Evolutionary conservation across 1,284 basidiomycete genomes (phyloP).

Genomic region (Moniliella sp.): DNA sequence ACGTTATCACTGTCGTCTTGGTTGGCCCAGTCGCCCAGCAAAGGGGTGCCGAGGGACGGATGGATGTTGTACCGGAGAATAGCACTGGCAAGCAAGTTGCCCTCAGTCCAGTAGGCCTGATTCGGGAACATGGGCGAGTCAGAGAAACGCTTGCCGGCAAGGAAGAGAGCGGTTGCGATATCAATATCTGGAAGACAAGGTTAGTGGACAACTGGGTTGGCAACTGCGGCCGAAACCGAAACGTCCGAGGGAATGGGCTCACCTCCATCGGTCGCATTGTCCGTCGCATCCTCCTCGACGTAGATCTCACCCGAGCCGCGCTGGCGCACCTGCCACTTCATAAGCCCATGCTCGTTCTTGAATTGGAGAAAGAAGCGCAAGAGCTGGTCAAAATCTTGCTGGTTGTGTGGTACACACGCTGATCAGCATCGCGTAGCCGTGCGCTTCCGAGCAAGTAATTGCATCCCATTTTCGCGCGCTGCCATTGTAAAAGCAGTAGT

Average conservation of each 20-base stretch:
- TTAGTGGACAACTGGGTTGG: neutral
- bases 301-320: conserved; percentile 5
- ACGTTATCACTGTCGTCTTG: conserved; percentile 5
- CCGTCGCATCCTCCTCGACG: conserved; percentile 13
- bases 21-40: conserved; percentile 24
- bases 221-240: neutral
- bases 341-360: conserved; percentile 14
- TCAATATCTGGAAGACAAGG: conserved; percentile 9
- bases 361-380: conserved; percentile 14
- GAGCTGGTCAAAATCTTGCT: conserved; percentile 14
- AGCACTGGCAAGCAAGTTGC: conserved; percentile 5
- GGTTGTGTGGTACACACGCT: conserved; percentile 3
- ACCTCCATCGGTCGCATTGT: conserved; percentile 19
- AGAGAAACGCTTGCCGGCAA: conserved; percentile 8
- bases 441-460: conserved; percentile 25
- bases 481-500: conserved; percentile 23
- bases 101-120: conserved; percentile 9
- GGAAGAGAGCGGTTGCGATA: conserved; percentile 18
- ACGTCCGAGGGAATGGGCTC: neutral
- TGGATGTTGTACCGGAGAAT: conserved; percentile 13
- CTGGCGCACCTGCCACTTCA: conserved; percentile 24
- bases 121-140: conserved; percentile 6
- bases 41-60: conserved; percentile 10
- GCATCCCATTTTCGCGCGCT: conserved; percentile 8
- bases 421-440: conserved; percentile 26